Evolutionary conservation across 2,329 filamentous ascomycete genomes (phyloP).

Genomic region (Phialophora macrospora): DNA sequence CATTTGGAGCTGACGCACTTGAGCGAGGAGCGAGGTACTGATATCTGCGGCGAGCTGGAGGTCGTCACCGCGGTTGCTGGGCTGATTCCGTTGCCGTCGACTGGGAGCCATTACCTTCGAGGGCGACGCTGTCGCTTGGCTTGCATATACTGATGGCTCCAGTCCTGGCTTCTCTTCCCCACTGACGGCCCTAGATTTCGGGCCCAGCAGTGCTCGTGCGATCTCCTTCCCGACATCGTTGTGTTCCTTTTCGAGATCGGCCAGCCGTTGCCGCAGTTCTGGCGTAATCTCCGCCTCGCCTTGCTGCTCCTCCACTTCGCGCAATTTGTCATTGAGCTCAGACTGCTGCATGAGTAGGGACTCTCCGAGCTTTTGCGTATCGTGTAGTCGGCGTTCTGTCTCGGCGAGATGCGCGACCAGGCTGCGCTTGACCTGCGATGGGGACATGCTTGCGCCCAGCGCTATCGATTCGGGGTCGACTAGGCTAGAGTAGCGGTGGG

Average conservation of each 20-base stretch:
- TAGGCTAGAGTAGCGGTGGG: slow-evolving; percentile 72
- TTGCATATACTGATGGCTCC: slow-evolving; percentile 77
- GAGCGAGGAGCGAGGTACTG: slow-evolving; percentile 89
- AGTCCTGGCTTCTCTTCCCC: slow-evolving; percentile 69
- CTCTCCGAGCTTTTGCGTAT: slow-evolving; percentile 86
- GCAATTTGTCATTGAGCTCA: slow-evolving; percentile 78
- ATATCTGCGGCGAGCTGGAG: slow-evolving; percentile 99
- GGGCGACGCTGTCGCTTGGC: slow-evolving; percentile 81
- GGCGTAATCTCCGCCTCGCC: slow-evolving; percentile 77
- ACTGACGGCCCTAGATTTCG: slow-evolving; percentile 76
- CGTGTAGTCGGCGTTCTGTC: slow-evolving; percentile 87
- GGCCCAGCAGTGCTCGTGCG: slow-evolving; percentile 82
- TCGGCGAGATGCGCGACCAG: slow-evolving; percentile 90
- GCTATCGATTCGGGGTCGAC: slow-evolving; percentile 83
- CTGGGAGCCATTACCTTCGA: slow-evolving; percentile 87
- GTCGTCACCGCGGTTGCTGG: slow-evolving; percentile 84
- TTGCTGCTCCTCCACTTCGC: slow-evolving; percentile 80
- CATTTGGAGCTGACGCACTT: slow-evolving; percentile 87
- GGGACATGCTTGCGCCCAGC: slow-evolving; percentile 75
- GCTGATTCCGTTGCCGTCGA: slow-evolving; percentile 87
- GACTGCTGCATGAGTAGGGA: slow-evolving; percentile 85
- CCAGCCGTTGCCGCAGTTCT: slow-evolving; percentile 79
- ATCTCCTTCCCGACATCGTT: slow-evolving; percentile 91
- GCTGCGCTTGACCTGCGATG: slow-evolving; percentile 83
- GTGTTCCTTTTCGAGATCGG: slow-evolving; percentile 91